Base-by-base conservation (phyloP, 495 filamentous ascomycete genomes). In the Talaromyces ruber region DNA sequence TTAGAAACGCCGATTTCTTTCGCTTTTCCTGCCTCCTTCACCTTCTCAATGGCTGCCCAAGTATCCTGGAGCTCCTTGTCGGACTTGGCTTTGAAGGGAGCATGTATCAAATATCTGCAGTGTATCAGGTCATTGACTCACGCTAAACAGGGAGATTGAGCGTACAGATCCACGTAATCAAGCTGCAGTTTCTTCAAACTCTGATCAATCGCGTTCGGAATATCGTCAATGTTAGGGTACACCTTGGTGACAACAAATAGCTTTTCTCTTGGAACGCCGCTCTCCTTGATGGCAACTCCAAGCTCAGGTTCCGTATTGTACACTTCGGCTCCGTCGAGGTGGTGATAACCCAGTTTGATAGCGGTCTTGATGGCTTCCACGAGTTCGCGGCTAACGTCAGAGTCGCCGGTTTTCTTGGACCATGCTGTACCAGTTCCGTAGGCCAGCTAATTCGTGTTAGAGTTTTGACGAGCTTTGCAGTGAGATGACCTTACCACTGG, bases 1-100 rank as follows among this genome's bases (percentile, higher is more conserved):
- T 96, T 97, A 63, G 88, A 92, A 4, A 96, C 91, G 12, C 92
- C 92, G 67, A 96, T 95, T 22, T 85, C 86, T 55, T 83, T 83
- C 9, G 88, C 86, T 61, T 87, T 84, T 11, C 92, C 92, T 24
- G 72, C 68, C 16, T 77, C 79, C 66, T 88, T 81, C 62, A 95
- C 81, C 47, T 80, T 77, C 69, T 97, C 92, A 82, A 96, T 85
- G 32, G 84, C 85, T 52, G 81, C 81, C 92, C 92, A 96, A 45
- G 86, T 82, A 25, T 72, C 63, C 70, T 91, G 89, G 22, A 92
- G 81, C 2, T 88, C 82, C 24, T 74, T 74, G 9, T 87, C 82
- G 51, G 50, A 39, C 2, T 82, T 74, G 29, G 86, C 85, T 64
- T 81, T 88, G 75, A 86, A 93, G 6, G 92, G 92, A 24, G 75